Evolutionary conservation across 2,329 filamentous ascomycete species (phyloP), one percentile per base, ranked within the genome.

Genomic region (Colletotrichum costaricense): DNA sequence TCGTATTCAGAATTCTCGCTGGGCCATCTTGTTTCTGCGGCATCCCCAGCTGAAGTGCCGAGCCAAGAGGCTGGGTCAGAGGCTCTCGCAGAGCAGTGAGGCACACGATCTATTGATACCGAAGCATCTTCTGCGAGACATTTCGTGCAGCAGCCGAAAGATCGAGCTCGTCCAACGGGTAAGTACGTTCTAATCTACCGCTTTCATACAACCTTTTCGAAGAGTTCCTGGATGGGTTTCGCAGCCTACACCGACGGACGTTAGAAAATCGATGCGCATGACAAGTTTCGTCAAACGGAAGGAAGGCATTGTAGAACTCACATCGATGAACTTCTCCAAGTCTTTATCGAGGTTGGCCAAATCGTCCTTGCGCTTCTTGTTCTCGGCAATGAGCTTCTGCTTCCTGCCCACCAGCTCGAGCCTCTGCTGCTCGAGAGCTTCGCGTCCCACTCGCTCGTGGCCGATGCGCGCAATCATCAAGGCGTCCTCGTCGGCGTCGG

Each of bases 291-390:
- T 16, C 28, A 30, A 30, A 30, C 28, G 49, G 14, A 19, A 56
- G 11, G 5, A 12, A 12, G 1, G 33, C 33, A 4, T 35, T 35
- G 3, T 12, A 35, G 33, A 5, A 35, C 93, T 80, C 79, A 94
- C 94, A 82, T 97, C 95, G 78, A 98, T 96, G 80, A 98, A 98
- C 79, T 94, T 95, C 84, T 98, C 97, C 70, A 98, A 86, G 82
- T 98, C 95, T 79, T 94, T 93, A 78, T 99, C 97, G 74, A 99
- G 85, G 79, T 93, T 98, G 24, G 94, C 95, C 62, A 99, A 86
- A 79, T 98, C 95, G 69, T 98, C 95, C 81, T 97, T 98, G 76
- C 96, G 90, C 84, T 95, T 95, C 84, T 97, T 97, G 81, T 98
- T 98, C 81, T 91, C 89, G 1, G 88, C 86, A 64, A 90, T 91